Evolutionary conservation across 2,329 filamentous ascomycete genomes (phyloP).

Genomic region (Coniochaeta prunicola): DNA sequence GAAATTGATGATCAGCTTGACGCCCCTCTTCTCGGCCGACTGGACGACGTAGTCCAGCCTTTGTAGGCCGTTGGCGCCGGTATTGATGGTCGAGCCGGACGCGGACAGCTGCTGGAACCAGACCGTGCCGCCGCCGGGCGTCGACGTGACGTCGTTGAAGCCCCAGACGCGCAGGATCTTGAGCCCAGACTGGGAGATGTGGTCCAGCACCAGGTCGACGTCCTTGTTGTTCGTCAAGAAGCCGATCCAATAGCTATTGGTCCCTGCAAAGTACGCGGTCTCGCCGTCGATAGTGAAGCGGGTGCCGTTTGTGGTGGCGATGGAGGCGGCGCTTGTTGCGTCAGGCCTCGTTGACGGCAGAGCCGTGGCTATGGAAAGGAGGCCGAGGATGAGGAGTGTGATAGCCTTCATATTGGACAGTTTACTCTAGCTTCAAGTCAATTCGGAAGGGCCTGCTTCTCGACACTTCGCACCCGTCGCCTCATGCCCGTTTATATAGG

Average conservation of each 20-base stretch:
- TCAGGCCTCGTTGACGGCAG: constrained; percentile 3
- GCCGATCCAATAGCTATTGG: constrained; percentile 48
- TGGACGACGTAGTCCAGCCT: constrained; percentile 58
- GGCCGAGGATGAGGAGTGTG: constrained; percentile 7
- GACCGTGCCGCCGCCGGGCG: constrained; percentile 26
- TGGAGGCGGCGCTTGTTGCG: constrained; percentile 3
- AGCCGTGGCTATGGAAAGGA: constrained; percentile 11
- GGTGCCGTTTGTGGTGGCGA: constrained; percentile 13
- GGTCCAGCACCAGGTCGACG: constrained; percentile 42
- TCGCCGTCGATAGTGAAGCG: constrained; percentile 33
- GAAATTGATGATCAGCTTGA: constrained; percentile 59
- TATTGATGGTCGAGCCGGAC: constrained; percentile 52
- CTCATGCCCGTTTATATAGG: neutral
- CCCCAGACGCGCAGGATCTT: constrained; percentile 56
- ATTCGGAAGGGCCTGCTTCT: neutral
- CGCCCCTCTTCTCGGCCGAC: constrained; percentile 48
- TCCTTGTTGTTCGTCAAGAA: constrained; percentile 46
- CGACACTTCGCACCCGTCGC: neutral
- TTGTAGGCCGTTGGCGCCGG: constrained; percentile 53
- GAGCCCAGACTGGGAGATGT: constrained; percentile 41
- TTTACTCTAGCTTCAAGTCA: no score
- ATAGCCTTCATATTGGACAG: constrained; percentile 10
- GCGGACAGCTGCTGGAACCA: constrained; percentile 49
- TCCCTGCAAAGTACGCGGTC: constrained; percentile 42
- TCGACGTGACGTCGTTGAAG: constrained; percentile 50